These are phyloP conservation scores for Kalaharituber pfeilii DNA, from an alignment of 2,329 filamentous ascomycete species.

Conservation along the genomic window DNA sequence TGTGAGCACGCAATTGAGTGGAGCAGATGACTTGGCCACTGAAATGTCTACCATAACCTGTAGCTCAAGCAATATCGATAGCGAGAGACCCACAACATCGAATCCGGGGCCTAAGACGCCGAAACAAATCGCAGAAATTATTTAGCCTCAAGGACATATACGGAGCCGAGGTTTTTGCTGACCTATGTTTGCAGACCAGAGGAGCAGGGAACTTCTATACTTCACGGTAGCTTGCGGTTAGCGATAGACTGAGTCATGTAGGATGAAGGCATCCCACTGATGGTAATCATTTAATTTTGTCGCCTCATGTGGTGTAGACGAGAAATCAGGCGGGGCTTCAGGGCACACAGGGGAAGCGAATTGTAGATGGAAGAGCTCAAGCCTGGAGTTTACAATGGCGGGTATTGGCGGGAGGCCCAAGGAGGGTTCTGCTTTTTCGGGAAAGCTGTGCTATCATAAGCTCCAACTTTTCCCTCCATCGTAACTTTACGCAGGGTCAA, in stretches of 20 bases:
- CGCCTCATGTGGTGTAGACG: no score
- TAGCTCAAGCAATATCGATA: conserved; percentile 86
- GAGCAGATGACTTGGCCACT: conserved; percentile 37
- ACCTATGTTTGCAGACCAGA: conserved; percentile 93
- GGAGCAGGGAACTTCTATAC: conserved; percentile 73
- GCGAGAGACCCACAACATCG: conserved; percentile 88
- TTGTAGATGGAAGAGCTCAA: no score
- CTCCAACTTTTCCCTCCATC: no score
- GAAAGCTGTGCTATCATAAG: no score
- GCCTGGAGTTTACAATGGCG: no score
- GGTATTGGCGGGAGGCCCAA: no score
- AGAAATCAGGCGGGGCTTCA: no score
- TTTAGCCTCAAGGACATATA: conserved; percentile 3
- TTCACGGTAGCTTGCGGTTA: conserved; percentile 33
- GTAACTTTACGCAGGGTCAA: no score
- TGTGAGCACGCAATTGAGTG: conserved; percentile 73
- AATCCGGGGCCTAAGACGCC: conserved; percentile 54
- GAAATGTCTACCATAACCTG: conserved; percentile 56
- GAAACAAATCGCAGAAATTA: conserved; percentile 7
- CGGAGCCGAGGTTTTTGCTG: conserved; percentile 10
- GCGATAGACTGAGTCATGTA: conserved; percentile 17
- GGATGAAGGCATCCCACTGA: conserved; percentile 13
- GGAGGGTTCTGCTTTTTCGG: no score
- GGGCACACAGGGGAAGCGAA: no score
- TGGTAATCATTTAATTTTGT: conserved; percentile 22